A percentile compares a stretch with the other conserved stretches of the same genome.
Conservation (phyloP, 257 asterid genomes). For the Scutellaria barbata region DNA sequence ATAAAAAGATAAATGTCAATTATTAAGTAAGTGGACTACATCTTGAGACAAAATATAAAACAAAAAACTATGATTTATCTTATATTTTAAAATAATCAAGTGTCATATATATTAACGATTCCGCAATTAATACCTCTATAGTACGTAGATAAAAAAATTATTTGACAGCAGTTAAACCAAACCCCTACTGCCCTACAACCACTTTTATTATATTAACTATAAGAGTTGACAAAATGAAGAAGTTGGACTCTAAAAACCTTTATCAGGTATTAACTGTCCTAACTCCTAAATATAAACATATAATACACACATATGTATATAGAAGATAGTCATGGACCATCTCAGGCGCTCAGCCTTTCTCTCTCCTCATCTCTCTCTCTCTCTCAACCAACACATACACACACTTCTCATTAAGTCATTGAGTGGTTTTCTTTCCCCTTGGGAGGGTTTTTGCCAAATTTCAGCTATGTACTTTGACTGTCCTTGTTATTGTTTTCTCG, state of each 20-base stretch:
- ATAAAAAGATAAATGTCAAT: too few species aligned
- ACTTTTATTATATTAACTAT: conserved; percentile 24
- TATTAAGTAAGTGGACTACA: too few species aligned
- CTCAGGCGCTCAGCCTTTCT: conserved; percentile 15
- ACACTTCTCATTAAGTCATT: too few species aligned
- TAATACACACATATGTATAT: too few species aligned
- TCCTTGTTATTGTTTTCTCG: conserved; percentile 30
- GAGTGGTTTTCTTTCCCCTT: conserved; percentile 18
- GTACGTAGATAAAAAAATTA: too few species aligned
- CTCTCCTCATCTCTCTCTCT: neutral
- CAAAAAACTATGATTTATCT: too few species aligned
- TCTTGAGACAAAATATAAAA: too few species aligned
- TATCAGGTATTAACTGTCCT: conserved; percentile 23
- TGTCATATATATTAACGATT: too few species aligned
- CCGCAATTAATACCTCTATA: too few species aligned
- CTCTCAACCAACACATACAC: neutral
- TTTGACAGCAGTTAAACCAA: conserved; percentile 28
- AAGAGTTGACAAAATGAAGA: conserved; percentile 45
- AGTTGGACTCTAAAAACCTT: conserved; percentile 18
- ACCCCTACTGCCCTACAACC: conserved; percentile 33
- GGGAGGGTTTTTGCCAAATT: conserved; percentile 16
- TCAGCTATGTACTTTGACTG: conserved; percentile 32
- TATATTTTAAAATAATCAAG: too few species aligned
- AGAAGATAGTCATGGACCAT: conserved; percentile 32
- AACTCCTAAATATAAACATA: neutral